Evolutionary conservation across 2,329 filamentous ascomycete genomes (phyloP), one percentile per base, ranked within the genome.

Genomic region (Botryotinia globosa): DNA sequence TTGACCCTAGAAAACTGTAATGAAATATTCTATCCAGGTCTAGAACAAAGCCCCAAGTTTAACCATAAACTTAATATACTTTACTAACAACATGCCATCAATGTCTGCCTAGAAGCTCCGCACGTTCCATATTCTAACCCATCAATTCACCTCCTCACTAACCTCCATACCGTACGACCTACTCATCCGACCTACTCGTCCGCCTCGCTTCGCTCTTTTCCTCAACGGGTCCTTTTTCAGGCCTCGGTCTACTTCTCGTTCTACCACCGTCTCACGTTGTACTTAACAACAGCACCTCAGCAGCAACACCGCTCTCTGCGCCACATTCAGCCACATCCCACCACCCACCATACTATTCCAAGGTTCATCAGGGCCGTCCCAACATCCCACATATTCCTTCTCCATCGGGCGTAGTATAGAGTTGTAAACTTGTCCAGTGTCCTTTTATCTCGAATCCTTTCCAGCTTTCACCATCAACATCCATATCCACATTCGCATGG

Each of bases 221-320:
- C n/a, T n/a, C 20, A 37, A 32, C 42, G 29, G 20, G 34, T 45
- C 62, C 42, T 65, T 44, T 20, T 2, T 20, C 16, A 3, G 9
- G 39, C 18, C 10, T 63, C 20, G 22, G 12, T 7, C 42, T 34
- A 32, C 22, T 14, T n/a, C 45, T 22, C 20, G 8, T 32, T 12
- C 42, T 32, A 32, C 29, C 7, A n/a, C 32, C 14, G 20, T 22
- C 22, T 66, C 44, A 37, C 22, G 22, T 51, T 22, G 22, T 18
- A 66, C 63, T 51, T 51, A 65, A 65, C 29, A 65, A 65, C 42
- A 64, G n/a, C 3, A n/a, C n/a, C n/a, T n/a, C n/a, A 34, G 37
- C 22, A 34, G 34, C 29, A 66, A 65, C 22, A 65, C 12, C 12
- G 12, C 10, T 32, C 4, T 32, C 44, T 32, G 22, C 63, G 44